Evolutionary conservation across 306 rosid species (phyloP).

Genomic region (Morella rubra): DNA sequence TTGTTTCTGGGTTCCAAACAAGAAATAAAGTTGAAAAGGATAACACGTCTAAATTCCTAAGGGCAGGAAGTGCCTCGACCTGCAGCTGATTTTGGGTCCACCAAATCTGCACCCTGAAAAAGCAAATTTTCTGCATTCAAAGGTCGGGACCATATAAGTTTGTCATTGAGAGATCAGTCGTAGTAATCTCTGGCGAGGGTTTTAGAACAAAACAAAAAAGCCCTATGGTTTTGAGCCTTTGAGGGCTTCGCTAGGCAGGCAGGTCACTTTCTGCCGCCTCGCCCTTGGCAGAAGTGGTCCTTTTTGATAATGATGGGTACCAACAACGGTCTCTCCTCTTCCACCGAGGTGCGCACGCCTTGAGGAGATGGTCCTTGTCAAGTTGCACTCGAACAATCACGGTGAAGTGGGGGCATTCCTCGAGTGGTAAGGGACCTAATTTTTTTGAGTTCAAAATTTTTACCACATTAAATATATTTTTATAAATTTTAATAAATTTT

Average conservation of each 20-base stretch:
- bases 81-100: conserved; percentile 61
- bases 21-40: conserved; percentile 43
- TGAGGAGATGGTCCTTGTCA: conserved; percentile 20
- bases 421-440: background rate
- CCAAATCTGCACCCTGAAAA: conserved; percentile 46
- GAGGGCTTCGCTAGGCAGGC: background rate
- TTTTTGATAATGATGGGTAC: background rate
- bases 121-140: conserved; percentile 16
- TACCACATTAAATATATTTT: too few species aligned
- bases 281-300: conserved; percentile 36
- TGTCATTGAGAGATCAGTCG: conserved; percentile 42
- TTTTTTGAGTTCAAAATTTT: too few species aligned
- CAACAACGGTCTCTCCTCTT: background rate
- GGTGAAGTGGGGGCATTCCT: background rate
- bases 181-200: conserved; percentile 23
- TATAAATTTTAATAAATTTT: too few species aligned
- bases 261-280: conserved; percentile 25
- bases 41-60: conserved; percentile 46
- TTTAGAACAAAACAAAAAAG: background rate
- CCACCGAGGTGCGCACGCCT: background rate
- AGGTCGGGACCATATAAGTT: conserved; percentile 29
- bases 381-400: conserved; percentile 5
- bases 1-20: background rate
- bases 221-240: conserved; percentile 12
- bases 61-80: conserved; percentile 48